Evolutionary conservation across 2,329 filamentous ascomycete species (phyloP).

Genomic region (Colletotrichum sojae): DNA sequence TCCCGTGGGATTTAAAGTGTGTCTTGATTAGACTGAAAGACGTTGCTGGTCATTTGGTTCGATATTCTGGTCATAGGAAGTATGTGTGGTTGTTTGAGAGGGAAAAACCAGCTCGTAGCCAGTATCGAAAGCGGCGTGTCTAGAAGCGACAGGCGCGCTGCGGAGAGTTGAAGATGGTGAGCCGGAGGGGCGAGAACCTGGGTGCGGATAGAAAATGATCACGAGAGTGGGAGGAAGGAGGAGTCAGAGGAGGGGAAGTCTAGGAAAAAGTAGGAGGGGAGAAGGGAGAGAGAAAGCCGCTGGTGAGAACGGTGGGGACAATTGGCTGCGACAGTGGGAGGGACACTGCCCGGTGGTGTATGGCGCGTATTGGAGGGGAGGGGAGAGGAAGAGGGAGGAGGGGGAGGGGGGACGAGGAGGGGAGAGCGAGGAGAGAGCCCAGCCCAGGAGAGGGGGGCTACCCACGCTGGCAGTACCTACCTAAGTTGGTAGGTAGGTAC

Average conservation of each 20-base stretch:
- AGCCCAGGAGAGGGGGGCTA: slow-evolving; percentile 11
- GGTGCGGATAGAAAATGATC: slow-evolving; percentile 51
- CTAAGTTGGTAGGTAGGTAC: slow-evolving; percentile 22
- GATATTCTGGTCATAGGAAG: slow-evolving; percentile 46
- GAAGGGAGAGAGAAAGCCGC: slow-evolving; percentile 32
- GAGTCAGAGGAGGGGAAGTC: slow-evolving; percentile 38
- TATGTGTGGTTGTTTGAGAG: slow-evolving; percentile 27
- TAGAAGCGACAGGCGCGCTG: slow-evolving; percentile 39
- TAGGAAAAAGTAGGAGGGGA: slow-evolving; percentile 39
- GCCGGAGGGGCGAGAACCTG: slow-evolving; percentile 43
- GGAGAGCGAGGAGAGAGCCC: slow-evolving; percentile 12
- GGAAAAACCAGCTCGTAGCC: slow-evolving; percentile 47
- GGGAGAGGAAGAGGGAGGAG: slow-evolving; percentile 16
- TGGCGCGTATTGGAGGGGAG: slow-evolving; percentile 28
- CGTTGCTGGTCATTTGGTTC: slow-evolving; percentile 44
- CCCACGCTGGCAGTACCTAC: slow-evolving; percentile 34
- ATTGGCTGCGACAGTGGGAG: slow-evolving; percentile 38
- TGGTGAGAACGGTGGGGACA: slow-evolving; percentile 40
- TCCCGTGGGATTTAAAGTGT: slow-evolving; percentile 81
- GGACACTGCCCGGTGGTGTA: not conserved
- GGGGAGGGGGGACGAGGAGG: not conserved
- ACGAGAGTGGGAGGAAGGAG: slow-evolving; percentile 31
- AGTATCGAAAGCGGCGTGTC: slow-evolving; percentile 40
- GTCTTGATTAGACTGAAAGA: slow-evolving; percentile 56
- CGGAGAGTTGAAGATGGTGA: slow-evolving; percentile 50